These are phyloP conservation scores for Globisporangium camurandrum DNA, from an alignment of 352 stramenopile genomes.

Conservation along the genomic window DNA sequence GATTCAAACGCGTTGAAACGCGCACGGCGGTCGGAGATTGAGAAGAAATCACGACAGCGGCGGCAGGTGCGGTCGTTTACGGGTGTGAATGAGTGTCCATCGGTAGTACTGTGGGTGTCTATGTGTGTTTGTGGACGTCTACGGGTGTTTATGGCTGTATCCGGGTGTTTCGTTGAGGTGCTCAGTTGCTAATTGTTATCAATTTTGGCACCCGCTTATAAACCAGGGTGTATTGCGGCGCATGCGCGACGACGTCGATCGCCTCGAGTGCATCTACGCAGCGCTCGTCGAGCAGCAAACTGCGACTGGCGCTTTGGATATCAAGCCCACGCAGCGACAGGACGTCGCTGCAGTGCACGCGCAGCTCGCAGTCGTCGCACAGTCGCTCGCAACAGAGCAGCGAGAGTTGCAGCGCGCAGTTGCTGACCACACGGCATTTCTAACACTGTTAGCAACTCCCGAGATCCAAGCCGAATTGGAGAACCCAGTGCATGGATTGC, in stretches of 20 bases:
- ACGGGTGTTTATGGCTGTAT: not conserved
- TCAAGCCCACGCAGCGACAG: too few species aligned
- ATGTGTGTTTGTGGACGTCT: not conserved
- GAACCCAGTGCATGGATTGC: conserved; percentile 18
- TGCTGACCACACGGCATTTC: conserved; percentile 25
- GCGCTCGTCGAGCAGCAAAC: conserved; percentile 20
- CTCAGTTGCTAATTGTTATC: too few species aligned
- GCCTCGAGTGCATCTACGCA: conserved; percentile 35
- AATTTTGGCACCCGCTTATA: not conserved
- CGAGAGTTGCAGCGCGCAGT: conserved; percentile 23
- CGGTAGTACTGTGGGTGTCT: not conserved
- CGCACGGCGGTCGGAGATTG: conserved; percentile 13
- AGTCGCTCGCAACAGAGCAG: conserved; percentile 33
- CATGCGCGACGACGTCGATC: conserved; percentile 50
- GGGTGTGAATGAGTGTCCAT: not conserved
- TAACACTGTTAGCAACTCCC: conserved; percentile 14
- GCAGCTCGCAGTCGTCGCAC: conserved; percentile 26
- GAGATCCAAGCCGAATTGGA: not conserved
- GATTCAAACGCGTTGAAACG: conserved; percentile 5
- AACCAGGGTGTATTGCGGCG: conserved; percentile 17
- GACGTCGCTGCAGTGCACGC: conserved; percentile 9
- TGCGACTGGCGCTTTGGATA: conserved; percentile 7
- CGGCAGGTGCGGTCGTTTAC: conserved; percentile 17
- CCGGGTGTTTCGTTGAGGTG: too few species aligned
- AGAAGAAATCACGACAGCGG: conserved; percentile 20